These are phyloP conservation scores for Diaporthe sp. DNA, from an alignment of 2,329 filamentous ascomycete genomes.

Conservation along the genomic window DNA sequence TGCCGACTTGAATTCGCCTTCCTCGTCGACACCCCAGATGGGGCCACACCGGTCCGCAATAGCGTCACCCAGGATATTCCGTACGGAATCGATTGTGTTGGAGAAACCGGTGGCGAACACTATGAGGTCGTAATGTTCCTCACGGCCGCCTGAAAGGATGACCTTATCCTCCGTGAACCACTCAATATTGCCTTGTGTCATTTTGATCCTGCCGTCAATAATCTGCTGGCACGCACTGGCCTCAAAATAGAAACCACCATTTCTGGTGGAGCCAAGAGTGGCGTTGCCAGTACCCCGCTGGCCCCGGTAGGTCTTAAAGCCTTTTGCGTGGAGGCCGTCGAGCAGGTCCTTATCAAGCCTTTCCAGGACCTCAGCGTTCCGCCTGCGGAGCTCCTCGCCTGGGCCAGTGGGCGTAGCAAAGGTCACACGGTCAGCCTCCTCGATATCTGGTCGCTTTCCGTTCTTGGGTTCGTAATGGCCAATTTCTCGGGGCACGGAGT, in stretches of 20 bases:
- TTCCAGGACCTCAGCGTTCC: constrained; percentile 60
- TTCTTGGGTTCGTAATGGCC: neutral
- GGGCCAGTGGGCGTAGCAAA: constrained; percentile 77
- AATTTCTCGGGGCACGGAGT: neutral
- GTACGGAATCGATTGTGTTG: neutral
- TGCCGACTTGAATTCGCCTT: constrained; percentile 65
- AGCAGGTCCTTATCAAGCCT: constrained; percentile 55
- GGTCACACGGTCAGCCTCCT: constrained; percentile 69
- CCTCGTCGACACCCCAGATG: constrained; percentile 70
- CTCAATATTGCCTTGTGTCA: constrained; percentile 59
- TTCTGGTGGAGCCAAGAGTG: constrained; percentile 68
- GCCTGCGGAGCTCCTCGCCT: constrained; percentile 71
- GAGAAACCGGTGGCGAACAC: constrained; percentile 69
- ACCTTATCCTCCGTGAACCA: constrained; percentile 56
- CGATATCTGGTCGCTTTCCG: constrained; percentile 67
- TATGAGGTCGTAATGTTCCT: constrained; percentile 68
- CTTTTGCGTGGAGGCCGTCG: constrained; percentile 51
- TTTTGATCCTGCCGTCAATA: constrained; percentile 48
- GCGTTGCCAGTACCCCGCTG: constrained; percentile 73
- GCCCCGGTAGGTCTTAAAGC: constrained; percentile 59
- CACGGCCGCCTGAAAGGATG: constrained; percentile 53
- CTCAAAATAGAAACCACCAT: constrained; percentile 56
- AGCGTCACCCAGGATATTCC: constrained; percentile 62
- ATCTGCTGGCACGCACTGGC: constrained; percentile 43
- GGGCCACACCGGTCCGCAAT: constrained; percentile 67